Conservation (phyloP, 495 filamentous ascomycete species). For the Penicillium argentinense region DNA sequence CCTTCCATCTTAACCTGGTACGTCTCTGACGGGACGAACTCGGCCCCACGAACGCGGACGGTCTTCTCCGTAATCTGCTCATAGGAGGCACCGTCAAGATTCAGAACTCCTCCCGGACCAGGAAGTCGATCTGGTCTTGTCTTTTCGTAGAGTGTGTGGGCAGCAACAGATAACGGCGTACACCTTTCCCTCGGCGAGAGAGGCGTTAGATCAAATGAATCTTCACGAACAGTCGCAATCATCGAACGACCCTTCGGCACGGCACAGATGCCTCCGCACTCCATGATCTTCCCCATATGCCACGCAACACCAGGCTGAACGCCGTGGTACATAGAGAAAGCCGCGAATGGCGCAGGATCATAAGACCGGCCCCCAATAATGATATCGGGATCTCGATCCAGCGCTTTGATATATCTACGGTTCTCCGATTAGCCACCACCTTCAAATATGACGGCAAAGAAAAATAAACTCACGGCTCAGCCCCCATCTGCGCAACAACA, state of each 20-base stretch:
- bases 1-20: constrained; percentile 52
- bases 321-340: constrained; percentile 35
- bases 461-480: constrained; percentile 23
- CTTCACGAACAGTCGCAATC: constrained; percentile 36
- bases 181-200: constrained; percentile 31
- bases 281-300: constrained; percentile 56
- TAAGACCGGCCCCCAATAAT: constrained; percentile 50
- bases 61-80: no score
- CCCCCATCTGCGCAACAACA: constrained; percentile 31
- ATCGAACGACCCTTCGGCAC: constrained; percentile 41
- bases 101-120: constrained; percentile 47
- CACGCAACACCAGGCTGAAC: constrained; percentile 31
- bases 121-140: constrained; percentile 42
- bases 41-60: no score
- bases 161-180: constrained; percentile 45
- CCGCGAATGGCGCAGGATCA: constrained; percentile 49
- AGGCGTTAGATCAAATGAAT: constrained; percentile 46
- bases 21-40: constrained; percentile 27
- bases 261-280: constrained; percentile 50
- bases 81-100: constrained; percentile 37
- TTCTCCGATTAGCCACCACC: background rate
- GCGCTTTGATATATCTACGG: constrained; percentile 30
- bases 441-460: background rate
- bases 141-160: constrained; percentile 54
- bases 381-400: constrained; percentile 40